These are phyloP conservation scores for Daucus carota DNA, from an alignment of 129 eudicot species.

Conservation along the genomic window DH1_v3.0 NC_030381.2:27791501-27792000, in stretches of 20 bases:
- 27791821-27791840: constrained; percentile 71
- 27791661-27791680: no score
- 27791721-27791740: not conserved
- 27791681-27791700: no score
- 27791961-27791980: constrained; percentile 16
- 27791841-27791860: constrained; percentile 18
- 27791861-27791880: constrained; percentile 22
- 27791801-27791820: constrained; percentile 49
- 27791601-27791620: not conserved
- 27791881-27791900: constrained; percentile 5
- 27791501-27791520: no score
- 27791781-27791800: constrained; percentile 38
- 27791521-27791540: no score
- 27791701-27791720: not conserved
- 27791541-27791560: no score
- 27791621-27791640: not conserved
- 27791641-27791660: no score
- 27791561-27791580: not conserved
- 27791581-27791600: no score
- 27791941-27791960: constrained; percentile 49
- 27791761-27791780: constrained; percentile 49
- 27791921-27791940: constrained; percentile 44
- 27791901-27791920: constrained; percentile 14
- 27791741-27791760: not conserved
- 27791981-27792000: constrained; percentile 2